These are phyloP conservation scores for Penicillium ucsense DNA, from an alignment of 495 filamentous ascomycete species.

Conservation along the genomic window DNA sequence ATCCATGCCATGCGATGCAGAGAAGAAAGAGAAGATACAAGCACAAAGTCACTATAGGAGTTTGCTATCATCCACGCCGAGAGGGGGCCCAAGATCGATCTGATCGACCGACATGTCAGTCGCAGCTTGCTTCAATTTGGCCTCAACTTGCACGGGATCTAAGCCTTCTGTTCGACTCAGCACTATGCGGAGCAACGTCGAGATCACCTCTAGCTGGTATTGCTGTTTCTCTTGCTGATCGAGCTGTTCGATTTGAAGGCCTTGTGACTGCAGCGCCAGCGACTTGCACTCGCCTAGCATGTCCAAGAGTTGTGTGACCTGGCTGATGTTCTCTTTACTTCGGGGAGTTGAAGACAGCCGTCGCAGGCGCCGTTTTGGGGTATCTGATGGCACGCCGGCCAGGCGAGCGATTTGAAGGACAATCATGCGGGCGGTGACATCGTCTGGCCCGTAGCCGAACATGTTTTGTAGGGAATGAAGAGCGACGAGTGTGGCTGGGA, in stretches of 20 bases:
- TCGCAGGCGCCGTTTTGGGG: slow-evolving; percentile 33
- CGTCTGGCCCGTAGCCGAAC: slow-evolving; percentile 46
- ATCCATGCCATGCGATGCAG: slow-evolving; percentile 6
- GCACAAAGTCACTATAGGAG: slow-evolving; percentile 9
- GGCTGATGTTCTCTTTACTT: slow-evolving; percentile 36
- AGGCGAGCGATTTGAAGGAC: slow-evolving; percentile 41
- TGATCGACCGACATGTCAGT: slow-evolving; percentile 44
- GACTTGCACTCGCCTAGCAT: slow-evolving; percentile 29
- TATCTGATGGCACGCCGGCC: slow-evolving; percentile 29
- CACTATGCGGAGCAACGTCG: slow-evolving; percentile 40
- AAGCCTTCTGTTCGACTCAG: slow-evolving; percentile 32
- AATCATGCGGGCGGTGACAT: slow-evolving; percentile 40
- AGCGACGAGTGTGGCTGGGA: slow-evolving; percentile 53
- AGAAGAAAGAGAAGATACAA: neutral
- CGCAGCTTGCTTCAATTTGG: slow-evolving; percentile 36
- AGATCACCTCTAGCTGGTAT: slow-evolving; percentile 42
- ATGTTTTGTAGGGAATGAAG: slow-evolving; percentile 42
- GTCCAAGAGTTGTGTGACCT: slow-evolving; percentile 28
- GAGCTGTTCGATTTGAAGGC: slow-evolving; percentile 27
- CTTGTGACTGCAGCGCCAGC: slow-evolving; percentile 24
- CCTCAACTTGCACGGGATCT: slow-evolving; percentile 26
- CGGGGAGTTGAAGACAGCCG: slow-evolving; percentile 32
- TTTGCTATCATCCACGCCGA: slow-evolving; percentile 23
- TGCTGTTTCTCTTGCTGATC: slow-evolving; percentile 31
- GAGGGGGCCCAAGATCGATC: slow-evolving; percentile 22